These are phyloP conservation scores for Aegilops umbellulata DNA, from an alignment of 176 grass and related monocot genomes.

Conservation along the genomic window DNA sequence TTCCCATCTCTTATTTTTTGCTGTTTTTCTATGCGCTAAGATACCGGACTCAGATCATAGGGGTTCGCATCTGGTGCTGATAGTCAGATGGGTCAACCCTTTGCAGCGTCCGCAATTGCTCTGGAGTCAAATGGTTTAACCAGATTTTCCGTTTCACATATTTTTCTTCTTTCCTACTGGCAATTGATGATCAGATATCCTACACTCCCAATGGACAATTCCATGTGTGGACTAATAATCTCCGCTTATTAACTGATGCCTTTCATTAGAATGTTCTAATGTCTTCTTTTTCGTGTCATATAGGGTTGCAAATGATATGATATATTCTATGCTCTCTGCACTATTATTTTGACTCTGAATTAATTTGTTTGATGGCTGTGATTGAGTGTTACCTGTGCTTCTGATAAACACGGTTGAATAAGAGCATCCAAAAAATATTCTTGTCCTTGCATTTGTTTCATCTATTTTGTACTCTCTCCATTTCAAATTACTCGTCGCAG, in stretches of 20 bases:
- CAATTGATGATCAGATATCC: conserved; percentile 52
- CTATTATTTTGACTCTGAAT: too few species aligned
- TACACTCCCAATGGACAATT: conserved; percentile 37
- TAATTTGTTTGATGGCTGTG: neutral
- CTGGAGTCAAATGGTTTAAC: conserved; percentile 87
- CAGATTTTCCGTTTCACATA: neutral
- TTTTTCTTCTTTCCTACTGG: neutral
- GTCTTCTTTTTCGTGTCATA: neutral
- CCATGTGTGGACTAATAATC: conserved; percentile 50
- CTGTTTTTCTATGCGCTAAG: neutral
- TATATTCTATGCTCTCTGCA: neutral
- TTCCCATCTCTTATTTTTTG: neutral
- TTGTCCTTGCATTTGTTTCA: too few species aligned
- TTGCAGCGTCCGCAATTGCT: conserved; percentile 56
- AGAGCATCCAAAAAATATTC: too few species aligned
- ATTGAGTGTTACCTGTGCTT: too few species aligned
- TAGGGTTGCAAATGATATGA: conserved; percentile 38
- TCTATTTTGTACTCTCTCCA: too few species aligned
- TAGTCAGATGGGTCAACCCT: conserved; percentile 64
- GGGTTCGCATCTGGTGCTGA: conserved; percentile 42
- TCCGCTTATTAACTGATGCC: conserved; percentile 70
- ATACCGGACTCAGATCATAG: neutral
- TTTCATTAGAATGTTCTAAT: neutral
- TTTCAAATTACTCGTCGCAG: too few species aligned
- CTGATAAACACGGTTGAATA: too few species aligned